A percentile compares a stretch with the other conserved stretches of the same genome.
These are phyloP conservation scores for Suillus sp. DNA, from an alignment of 768 basidiomycete genomes.

Conservation along the genomic window DNA sequence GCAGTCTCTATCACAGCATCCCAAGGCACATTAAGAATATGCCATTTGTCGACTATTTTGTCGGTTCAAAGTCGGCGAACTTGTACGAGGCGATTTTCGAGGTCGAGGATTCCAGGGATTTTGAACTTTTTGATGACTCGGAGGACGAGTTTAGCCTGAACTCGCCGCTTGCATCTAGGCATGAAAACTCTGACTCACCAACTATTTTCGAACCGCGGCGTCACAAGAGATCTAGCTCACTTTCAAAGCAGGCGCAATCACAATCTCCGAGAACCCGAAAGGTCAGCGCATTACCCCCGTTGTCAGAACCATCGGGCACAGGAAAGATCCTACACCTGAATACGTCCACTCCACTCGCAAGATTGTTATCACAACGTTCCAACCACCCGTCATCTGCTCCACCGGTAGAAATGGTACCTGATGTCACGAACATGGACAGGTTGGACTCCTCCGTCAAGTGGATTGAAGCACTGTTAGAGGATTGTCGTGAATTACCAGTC, in stretches of 20 bases:
- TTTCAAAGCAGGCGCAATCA: conserved; percentile 18
- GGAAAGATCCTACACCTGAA: conserved; percentile 34
- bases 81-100: conserved; percentile 82
- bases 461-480: conserved; percentile 65
- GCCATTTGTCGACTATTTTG: conserved; percentile 72
- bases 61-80: conserved; percentile 68
- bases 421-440: conserved; percentile 29
- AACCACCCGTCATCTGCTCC: conserved; percentile 3
- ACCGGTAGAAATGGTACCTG: conserved; percentile 16
- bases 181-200: conserved; percentile 14
- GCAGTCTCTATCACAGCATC: conserved; percentile 61
- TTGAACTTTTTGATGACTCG: conserved; percentile 51
- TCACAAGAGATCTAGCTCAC: conserved; percentile 1
- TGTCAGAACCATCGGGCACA: conserved; percentile 32
- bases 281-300: conserved; percentile 27
- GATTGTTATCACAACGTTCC: conserved; percentile 25
- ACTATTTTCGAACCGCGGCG: conserved; percentile 15
- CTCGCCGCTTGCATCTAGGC: conserved; percentile 18
- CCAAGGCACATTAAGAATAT: conserved; percentile 73
- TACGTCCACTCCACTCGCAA: conserved; percentile 29
- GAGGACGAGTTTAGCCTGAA: conserved; percentile 38
- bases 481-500: conserved; percentile 64
- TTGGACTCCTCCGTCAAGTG: conserved; percentile 51
- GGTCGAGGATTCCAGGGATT: conserved; percentile 52
- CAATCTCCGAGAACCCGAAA: conserved; percentile 26